phyloP scores from a whole-genome alignment of 2,329 filamentous ascomycete genomes.

The Hypoxylon sp. region DNA sequence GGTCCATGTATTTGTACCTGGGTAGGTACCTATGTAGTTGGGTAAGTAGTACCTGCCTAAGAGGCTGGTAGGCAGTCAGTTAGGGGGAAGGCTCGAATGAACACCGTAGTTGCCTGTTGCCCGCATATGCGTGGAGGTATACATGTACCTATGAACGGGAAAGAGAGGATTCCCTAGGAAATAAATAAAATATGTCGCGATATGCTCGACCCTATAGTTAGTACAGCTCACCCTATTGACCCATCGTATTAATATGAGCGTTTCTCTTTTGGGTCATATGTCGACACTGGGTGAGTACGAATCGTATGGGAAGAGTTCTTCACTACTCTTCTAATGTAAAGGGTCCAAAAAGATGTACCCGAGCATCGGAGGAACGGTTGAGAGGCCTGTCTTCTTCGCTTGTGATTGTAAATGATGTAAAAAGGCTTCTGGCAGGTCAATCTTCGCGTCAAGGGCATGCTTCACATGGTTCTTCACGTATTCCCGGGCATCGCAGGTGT shows the following conservation, averaged over 20 bases:
- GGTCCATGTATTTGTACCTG: too few species aligned
- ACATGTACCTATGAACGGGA: not conserved
- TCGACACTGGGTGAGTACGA: not conserved
- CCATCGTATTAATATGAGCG: not conserved
- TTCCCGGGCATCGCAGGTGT: not conserved
- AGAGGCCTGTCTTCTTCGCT: not conserved
- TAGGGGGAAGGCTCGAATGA: too few species aligned
- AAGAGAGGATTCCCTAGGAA: not conserved
- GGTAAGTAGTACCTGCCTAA: too few species aligned
- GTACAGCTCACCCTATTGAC: not conserved
- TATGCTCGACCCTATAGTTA: not conserved
- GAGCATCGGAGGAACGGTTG: not conserved
- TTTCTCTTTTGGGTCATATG: not conserved
- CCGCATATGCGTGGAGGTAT: too few species aligned
- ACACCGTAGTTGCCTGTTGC: too few species aligned
- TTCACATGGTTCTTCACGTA: too few species aligned
- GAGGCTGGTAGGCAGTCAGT: too few species aligned
- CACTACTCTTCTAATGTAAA: not conserved
- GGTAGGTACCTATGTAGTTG: too few species aligned
- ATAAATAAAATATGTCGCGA: not conserved
- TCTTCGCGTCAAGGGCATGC: not conserved
- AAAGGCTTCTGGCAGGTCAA: not conserved
- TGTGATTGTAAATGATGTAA: not conserved
- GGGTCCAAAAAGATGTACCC: not conserved
- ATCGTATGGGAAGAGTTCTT: not conserved